These are phyloP conservation scores for Venturia asperata DNA, from an alignment of 2,329 filamentous ascomycete species.

Conservation along the genomic window DNA sequence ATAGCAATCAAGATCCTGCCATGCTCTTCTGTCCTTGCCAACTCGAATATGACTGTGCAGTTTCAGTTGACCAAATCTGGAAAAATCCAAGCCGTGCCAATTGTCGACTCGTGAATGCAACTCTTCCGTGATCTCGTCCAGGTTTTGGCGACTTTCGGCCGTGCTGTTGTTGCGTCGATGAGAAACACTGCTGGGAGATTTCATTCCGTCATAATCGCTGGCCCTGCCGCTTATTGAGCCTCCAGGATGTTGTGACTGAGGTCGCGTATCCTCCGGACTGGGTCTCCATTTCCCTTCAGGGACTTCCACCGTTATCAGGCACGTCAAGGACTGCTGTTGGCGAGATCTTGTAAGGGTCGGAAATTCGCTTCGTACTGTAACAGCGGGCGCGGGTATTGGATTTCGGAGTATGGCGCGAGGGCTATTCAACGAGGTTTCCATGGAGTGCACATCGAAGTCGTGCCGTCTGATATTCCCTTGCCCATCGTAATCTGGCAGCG, in stretches of 20 bases:
- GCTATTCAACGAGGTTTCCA: constrained; percentile 77
- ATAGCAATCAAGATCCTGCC: constrained; percentile 97
- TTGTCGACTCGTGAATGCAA: constrained; percentile 87
- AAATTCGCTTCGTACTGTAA: constrained; percentile 96
- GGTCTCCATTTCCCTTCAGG: constrained; percentile 86
- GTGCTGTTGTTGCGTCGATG: neutral
- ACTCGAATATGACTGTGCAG: constrained; percentile 86
- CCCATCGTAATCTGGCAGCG: constrained; percentile 71
- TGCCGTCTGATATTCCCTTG: constrained; percentile 67
- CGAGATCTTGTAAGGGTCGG: constrained; percentile 86
- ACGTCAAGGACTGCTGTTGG: constrained; percentile 91
- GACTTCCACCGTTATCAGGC: constrained; percentile 88
- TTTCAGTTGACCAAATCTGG: constrained; percentile 84
- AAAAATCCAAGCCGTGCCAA: constrained; percentile 94
- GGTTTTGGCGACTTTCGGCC: constrained; percentile 61
- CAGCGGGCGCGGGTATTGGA: constrained; percentile 79
- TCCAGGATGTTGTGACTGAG: constrained; percentile 40
- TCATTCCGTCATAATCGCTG: constrained; percentile 32
- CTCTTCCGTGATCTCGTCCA: constrained; percentile 81
- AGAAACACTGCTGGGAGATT: neutral
- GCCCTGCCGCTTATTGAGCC: constrained; percentile 43
- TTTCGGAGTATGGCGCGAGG: constrained; percentile 67
- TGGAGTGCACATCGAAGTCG: constrained; percentile 92
- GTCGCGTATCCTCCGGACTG: constrained; percentile 68
- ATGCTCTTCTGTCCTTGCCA: constrained; percentile 90